Percentiles rank a stretch among this genome's conserved stretches.
These are phyloP conservation scores for Sclerotinia minor DNA, from an alignment of 2,329 filamentous ascomycete species.

Conservation along the genomic window DNA sequence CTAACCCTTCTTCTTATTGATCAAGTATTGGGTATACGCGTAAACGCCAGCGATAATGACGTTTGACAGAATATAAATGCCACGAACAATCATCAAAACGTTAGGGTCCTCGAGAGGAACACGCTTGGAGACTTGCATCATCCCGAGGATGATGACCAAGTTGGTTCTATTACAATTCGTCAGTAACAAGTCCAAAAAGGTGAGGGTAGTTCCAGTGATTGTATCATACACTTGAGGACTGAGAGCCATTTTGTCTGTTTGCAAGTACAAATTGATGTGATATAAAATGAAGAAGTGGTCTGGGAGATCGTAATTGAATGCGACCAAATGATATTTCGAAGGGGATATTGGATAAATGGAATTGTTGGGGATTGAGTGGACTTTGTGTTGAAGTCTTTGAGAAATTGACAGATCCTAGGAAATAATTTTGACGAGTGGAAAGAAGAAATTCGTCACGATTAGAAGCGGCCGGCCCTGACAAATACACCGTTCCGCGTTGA, in stretches of 20 bases:
- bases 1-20: constrained; percentile 97
- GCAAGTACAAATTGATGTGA: neutral
- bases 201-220: constrained; percentile 21
- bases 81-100: constrained; percentile 64
- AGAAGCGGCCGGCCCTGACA: constrained; percentile 21
- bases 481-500: neutral
- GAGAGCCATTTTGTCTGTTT: constrained; percentile 57
- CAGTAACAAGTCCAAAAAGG: constrained; percentile 25
- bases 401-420: constrained; percentile 10
- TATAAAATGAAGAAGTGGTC: neutral
- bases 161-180: constrained; percentile 65
- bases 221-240: constrained; percentile 68
- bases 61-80: constrained; percentile 65
- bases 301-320: constrained; percentile 30
- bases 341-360: neutral
- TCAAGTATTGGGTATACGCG: constrained; percentile 78
- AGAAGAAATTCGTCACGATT: constrained; percentile 22
- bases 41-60: constrained; percentile 82
- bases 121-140: constrained; percentile 98
- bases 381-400: neutral
- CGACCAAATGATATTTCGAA: constrained; percentile 21
- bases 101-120: constrained; percentile 90
- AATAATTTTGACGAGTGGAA: constrained; percentile 3
- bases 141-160: constrained; percentile 89
- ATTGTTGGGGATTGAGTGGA: neutral